Conservation (phyloP, 2,329 filamentous ascomycete species). For the Diaporthe humulicola region DNA sequence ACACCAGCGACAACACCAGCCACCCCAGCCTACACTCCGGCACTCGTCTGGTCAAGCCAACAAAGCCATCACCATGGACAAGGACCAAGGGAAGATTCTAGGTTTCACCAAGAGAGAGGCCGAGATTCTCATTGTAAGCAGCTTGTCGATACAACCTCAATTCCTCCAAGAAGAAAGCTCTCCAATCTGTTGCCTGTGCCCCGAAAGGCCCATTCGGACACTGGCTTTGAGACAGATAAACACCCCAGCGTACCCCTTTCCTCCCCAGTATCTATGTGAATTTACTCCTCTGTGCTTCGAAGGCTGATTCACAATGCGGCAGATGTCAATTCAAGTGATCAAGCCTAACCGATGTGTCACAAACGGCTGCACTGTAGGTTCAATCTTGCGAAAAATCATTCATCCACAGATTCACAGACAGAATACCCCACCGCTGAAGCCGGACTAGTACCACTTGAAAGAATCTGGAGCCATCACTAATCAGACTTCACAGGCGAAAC, state of each 20-base stretch:
- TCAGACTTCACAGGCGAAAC: background rate
- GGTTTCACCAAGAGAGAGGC: slow-evolving; percentile 10
- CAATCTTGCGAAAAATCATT: background rate
- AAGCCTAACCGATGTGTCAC: background rate
- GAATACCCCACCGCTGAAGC: background rate
- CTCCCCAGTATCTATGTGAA: background rate
- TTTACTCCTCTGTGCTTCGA: background rate
- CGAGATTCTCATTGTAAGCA: background rate
- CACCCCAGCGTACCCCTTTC: too few species aligned
- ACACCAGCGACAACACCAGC: background rate
- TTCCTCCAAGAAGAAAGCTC: background rate
- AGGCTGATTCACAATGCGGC: background rate
- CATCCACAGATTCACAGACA: background rate
- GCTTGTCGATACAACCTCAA: too few species aligned
- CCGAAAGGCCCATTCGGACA: background rate
- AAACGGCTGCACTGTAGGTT: slow-evolving; percentile 1
- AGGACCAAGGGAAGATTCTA: background rate
- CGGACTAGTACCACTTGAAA: background rate
- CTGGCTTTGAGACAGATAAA: background rate
- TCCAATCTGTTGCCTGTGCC: background rate
- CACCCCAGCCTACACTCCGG: background rate
- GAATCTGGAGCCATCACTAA: background rate
- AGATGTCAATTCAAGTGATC: background rate
- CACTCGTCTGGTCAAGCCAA: background rate
- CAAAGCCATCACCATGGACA: background rate